A percentile compares a stretch with the other conserved stretches of the same genome.
Evolutionary conservation across 2,329 filamentous ascomycete species (phyloP).

Genomic region (Alternaria rosae): DNA sequence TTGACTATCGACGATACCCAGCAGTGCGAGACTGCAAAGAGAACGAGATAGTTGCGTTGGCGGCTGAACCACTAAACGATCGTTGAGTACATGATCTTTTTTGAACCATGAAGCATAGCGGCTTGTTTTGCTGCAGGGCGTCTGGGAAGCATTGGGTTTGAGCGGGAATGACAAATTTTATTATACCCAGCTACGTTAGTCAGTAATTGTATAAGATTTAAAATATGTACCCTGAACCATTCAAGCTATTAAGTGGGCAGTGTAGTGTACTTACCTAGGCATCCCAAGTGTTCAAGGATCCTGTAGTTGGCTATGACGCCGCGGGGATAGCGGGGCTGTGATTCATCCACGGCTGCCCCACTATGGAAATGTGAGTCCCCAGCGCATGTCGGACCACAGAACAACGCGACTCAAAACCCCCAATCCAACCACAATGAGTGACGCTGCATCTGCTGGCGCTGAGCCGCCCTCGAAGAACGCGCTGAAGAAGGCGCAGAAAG

Average conservation of each 20-base stretch:
- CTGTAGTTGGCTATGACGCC: constrained; percentile 21
- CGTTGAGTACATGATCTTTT: background rate
- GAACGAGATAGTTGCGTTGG: background rate
- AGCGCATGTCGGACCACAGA: constrained; percentile 1
- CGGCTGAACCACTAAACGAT: background rate
- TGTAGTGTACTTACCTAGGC: background rate
- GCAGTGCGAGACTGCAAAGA: background rate
- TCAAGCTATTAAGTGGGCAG: background rate
- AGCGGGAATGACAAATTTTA: constrained; percentile 2
- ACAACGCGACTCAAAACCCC: constrained; percentile 3
- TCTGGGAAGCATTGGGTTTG: constrained; percentile 5
- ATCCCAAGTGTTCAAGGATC: background rate
- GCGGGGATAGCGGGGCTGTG: constrained; percentile 25
- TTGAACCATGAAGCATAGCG: background rate
- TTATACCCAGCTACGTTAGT: constrained; percentile 16
- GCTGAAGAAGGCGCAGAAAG: constrained; percentile 53
- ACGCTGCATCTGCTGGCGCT: constrained; percentile 35
- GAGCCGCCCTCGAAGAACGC: constrained; percentile 51
- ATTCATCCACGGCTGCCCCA: constrained; percentile 25
- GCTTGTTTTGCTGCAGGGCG: constrained; percentile 2
- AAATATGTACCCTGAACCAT: background rate
- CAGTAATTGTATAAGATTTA: constrained; percentile 3
- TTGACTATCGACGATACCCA: background rate
- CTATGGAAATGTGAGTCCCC: constrained; percentile 13
- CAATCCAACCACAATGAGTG: constrained; percentile 37